Evolutionary conservation across 192 early-diverging fungal species (phyloP).

Genomic region (Dispira simplex): DNA sequence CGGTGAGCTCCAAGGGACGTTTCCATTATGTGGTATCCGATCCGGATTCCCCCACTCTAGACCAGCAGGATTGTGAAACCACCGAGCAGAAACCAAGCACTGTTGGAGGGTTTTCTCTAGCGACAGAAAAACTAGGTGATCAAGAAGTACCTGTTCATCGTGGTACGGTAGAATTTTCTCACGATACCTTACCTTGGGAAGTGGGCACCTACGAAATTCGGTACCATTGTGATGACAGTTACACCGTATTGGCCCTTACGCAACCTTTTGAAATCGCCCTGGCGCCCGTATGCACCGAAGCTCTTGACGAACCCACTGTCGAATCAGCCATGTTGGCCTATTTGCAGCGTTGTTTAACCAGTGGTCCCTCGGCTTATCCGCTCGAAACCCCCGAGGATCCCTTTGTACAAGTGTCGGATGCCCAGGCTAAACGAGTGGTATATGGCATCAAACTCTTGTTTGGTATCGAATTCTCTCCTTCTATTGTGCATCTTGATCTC

Average conservation of each 20-base stretch:
- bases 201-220: constrained; percentile 82
- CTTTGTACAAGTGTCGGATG: constrained; percentile 28
- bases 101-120: background rate
- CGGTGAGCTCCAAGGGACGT: constrained; percentile 46
- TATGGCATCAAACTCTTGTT: constrained; percentile 70
- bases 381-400: constrained; percentile 23
- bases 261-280: constrained; percentile 64
- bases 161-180: constrained; percentile 47
- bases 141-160: background rate
- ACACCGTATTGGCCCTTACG: constrained; percentile 63
- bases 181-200: constrained; percentile 64
- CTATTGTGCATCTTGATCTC: constrained; percentile 37
- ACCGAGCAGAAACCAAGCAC: too few relatives aligned
- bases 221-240: constrained; percentile 76
- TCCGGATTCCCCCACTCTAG: background rate
- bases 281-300: constrained; percentile 13
- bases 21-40: constrained; percentile 40
- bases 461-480: constrained; percentile 80
- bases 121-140: background rate
- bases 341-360: constrained; percentile 28
- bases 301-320: constrained; percentile 18
- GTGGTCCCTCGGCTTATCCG: constrained; percentile 28
- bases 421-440: constrained; percentile 51
- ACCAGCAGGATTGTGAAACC: too few relatives aligned
- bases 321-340: constrained; percentile 22